phyloP scores from a whole-genome alignment of 768 basidiomycete genomes.

The Lactarius akahatsu region DNA sequence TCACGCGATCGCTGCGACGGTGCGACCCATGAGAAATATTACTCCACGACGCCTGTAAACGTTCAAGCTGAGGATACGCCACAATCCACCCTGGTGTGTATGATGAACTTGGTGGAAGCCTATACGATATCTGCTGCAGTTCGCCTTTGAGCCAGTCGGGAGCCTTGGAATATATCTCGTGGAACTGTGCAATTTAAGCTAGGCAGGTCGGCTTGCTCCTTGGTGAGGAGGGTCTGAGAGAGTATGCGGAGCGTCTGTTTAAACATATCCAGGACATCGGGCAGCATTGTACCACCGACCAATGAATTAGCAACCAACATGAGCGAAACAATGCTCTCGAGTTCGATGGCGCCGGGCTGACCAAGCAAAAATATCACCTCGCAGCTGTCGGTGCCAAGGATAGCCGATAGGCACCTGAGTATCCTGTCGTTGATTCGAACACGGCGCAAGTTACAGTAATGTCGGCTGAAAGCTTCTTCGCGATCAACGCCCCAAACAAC shows the following conservation, averaged over 20 bases:
- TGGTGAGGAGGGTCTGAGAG: not conserved
- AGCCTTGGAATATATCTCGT: not conserved
- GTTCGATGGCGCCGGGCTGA: not conserved
- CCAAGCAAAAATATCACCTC: not conserved
- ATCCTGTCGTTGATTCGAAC: not conserved
- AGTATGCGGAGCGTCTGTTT: not conserved
- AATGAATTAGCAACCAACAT: not conserved
- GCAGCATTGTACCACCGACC: not conserved
- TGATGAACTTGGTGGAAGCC: not conserved
- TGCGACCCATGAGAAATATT: not conserved
- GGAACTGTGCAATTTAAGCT: not conserved
- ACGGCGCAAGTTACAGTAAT: not conserved
- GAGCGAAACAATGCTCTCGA: not conserved
- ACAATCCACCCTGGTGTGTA: too few relatives aligned
- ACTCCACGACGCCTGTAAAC: not conserved
- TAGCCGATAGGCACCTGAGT: not conserved
- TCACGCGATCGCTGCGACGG: not conserved
- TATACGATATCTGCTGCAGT: not conserved
- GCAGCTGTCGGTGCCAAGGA: not conserved
- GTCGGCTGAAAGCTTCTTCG: not conserved
- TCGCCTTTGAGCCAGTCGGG: not conserved
- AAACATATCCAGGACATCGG: not conserved
- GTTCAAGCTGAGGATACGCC: not conserved
- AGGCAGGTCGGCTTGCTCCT: not conserved
- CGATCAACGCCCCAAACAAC: slow-evolving; percentile 1